Conservation (phyloP, 208 protist genomes). For the Sergeia podlipaevii region DNA sequence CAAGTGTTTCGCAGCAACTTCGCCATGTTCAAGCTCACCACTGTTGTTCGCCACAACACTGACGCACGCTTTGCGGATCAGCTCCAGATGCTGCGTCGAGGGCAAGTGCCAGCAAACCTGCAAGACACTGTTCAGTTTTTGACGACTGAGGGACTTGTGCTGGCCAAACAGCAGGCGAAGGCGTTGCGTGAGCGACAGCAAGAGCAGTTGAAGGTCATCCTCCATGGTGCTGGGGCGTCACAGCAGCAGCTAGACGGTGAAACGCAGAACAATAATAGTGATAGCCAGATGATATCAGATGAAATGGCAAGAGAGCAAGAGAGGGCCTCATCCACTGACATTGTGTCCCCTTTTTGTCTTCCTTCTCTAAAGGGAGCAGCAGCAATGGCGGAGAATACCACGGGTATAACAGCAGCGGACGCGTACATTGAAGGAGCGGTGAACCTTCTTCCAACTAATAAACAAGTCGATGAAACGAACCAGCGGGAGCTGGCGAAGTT, state of each 20-base stretch:
- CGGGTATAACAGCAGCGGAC: not conserved
- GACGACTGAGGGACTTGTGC: slow-evolving; percentile 14
- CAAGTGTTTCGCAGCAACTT: slow-evolving; percentile 75
- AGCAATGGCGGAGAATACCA: not conserved
- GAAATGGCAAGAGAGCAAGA: too few relatives aligned
- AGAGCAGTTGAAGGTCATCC: slow-evolving; percentile 10
- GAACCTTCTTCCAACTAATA: slow-evolving; percentile 83
- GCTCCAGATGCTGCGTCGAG: slow-evolving; percentile 71
- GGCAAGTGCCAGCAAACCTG: slow-evolving; percentile 55
- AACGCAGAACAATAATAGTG: not conserved
- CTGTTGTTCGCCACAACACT: slow-evolving; percentile 48
- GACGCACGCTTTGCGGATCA: slow-evolving; percentile 52
- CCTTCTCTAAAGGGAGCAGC: too few relatives aligned
- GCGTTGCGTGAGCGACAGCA: slow-evolving; percentile 17
- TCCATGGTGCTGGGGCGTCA: not conserved
- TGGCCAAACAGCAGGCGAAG: slow-evolving; percentile 14
- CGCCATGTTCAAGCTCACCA: slow-evolving; percentile 73
- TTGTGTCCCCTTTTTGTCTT: too few relatives aligned
- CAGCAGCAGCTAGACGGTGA: not conserved
- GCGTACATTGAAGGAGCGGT: slow-evolving; percentile 59
- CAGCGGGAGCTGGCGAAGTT: slow-evolving; percentile 56
- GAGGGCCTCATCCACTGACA: too few relatives aligned
- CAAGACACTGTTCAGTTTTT: slow-evolving; percentile 56
- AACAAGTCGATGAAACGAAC: slow-evolving; percentile 62
- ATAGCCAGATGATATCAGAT: not conserved